Evolutionary conservation across 225 moss, liverwort and hornwort species (phyloP), one percentile per base, ranked within the genome.

Genomic region (Asterella californica): DNA sequence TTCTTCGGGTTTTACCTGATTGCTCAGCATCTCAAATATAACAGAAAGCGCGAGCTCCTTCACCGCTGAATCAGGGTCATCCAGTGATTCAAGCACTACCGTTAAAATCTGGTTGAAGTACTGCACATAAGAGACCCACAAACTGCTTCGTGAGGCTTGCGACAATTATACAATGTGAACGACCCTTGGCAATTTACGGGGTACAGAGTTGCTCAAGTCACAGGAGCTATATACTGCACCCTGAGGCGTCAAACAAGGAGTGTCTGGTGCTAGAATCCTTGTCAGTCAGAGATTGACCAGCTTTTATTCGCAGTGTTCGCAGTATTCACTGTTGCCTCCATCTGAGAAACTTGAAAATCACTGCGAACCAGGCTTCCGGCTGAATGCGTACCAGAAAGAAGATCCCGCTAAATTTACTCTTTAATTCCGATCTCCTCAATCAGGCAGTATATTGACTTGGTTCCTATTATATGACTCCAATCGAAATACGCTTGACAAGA

Each of bases 1-100:
- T 15, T 67, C 0, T 18, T 18, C 34, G 19, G 36, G 67, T 67
- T 34, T 69, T 33, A 93, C 93, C 93, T 91, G 93, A 84, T 91
- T 88, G 86, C 88, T 88, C 12, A 96, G 86, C 90, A 96, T 88
- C 87, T 96, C 92, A 75, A 88, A 86, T 76, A 92, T 86, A 67
- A 81, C 90, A 79, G 90, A 89, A 61, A 93, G 85, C 76, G 93
- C 90, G 82, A 93, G 93, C 83, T 96, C 95, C 81, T 90, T 91
- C 46, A 90, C 81, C 67, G 88, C 72, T 57, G 88, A 71, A 79
- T 92, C 93, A 67, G 90, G 88, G 83, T 93, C 93, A 84, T 99
- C 97, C 70, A 99, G 83, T 47, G 95, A 86, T 76, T 94, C 92
- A 70, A 99, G 74, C 42, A 95, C 85, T 65, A 90, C 88, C 10